Base-by-base conservation (phyloP, 2,329 filamentous ascomycete genomes). In the Pseudocercospora pini-densiflorae region DNA sequence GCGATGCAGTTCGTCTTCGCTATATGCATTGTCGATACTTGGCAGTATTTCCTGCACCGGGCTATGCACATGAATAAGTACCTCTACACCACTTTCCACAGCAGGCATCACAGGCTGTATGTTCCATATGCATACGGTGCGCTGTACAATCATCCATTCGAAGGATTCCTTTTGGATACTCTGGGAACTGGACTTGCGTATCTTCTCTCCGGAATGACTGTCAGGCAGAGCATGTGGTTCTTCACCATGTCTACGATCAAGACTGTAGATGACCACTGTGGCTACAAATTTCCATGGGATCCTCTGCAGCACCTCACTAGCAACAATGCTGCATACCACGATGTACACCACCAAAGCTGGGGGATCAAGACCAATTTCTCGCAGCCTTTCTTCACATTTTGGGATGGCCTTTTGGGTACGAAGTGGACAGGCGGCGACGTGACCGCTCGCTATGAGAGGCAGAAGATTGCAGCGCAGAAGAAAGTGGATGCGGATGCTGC, bases 311-410 rank as follows among this genome's bases (percentile, higher is more conserved):
- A 91, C 77, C 85, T 98, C 68, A 97, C 94, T 53, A 91, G 91
- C 78, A 98, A 99, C 84, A 97, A 98, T 73, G 94, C 95, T 27
- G 90, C 90, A 40, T 99, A 98, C 80, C 95, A 99, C 77, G 95
- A 99, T 77, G 94, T 99, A 66, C 95, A 99, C 81, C 95, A 99
- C 81, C 95, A 99, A 81, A 96, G 92, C 80, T 98, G 94, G 94
- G 95, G 95, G 64, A 97, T 99, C 85, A 99, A 98, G 86, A 92
- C 90, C 70, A 96, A 96, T 81, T 96, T 78, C 67, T 76, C 73
- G 57, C 92, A 96, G 80, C 92, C 92, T 2, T 96, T 94, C 82
- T 97, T 98, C 81, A 97, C 92, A 57, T 93, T 97, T 81, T 98
- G 95, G 93, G 95, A 99, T 78, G 85, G 87, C 55, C 76, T 93